Evolutionary conservation across 1,139 yeast genomes (phyloP).

Genomic region (Yamadazyma atmosphaerica): DNA sequence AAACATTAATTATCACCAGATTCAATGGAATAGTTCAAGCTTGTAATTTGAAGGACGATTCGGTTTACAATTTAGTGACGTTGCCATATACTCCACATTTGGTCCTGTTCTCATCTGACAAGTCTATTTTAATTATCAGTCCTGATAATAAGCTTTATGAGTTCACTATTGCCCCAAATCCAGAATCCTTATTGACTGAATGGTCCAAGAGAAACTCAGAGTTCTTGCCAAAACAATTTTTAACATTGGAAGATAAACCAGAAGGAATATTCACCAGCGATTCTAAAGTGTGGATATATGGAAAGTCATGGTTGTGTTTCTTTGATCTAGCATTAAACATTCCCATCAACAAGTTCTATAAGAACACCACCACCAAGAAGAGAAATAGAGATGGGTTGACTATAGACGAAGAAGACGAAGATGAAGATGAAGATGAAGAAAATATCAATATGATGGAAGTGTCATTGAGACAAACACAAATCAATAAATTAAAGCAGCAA

Average conservation of each 20-base stretch:
- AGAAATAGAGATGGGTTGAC: slow-evolving; percentile 66
- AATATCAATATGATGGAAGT: slow-evolving; percentile 30
- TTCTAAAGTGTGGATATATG: slow-evolving; percentile 73
- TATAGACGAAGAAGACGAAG: slow-evolving; percentile 36
- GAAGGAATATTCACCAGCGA: slow-evolving; percentile 62
- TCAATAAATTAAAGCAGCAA: slow-evolving; percentile 29
- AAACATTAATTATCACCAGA: slow-evolving; percentile 46
- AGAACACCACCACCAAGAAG: slow-evolving; percentile 41
- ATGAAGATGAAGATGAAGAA: slow-evolving; percentile 27
- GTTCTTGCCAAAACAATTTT: slow-evolving; percentile 66
- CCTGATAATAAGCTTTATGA: slow-evolving; percentile 77
- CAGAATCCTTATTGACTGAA: slow-evolving; percentile 51
- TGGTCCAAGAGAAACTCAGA: slow-evolving; percentile 86
- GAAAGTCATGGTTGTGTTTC: slow-evolving; percentile 80
- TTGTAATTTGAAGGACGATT: slow-evolving; percentile 26
- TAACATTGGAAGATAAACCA: slow-evolving; percentile 64
- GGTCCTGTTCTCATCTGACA: slow-evolving; percentile 51
- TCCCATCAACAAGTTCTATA: slow-evolving; percentile 40
- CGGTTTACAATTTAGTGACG: slow-evolving; percentile 53
- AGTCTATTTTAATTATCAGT: slow-evolving; percentile 63
- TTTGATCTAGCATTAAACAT: slow-evolving; percentile 67
- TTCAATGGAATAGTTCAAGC: slow-evolving; percentile 68
- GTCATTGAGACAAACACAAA: slow-evolving; percentile 34
- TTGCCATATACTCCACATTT: slow-evolving; percentile 48
- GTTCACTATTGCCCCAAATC: slow-evolving; percentile 31